Evolutionary conservation across 257 asterid genomes (phyloP).

Genomic region (Gynochthodes officinalis): DNA sequence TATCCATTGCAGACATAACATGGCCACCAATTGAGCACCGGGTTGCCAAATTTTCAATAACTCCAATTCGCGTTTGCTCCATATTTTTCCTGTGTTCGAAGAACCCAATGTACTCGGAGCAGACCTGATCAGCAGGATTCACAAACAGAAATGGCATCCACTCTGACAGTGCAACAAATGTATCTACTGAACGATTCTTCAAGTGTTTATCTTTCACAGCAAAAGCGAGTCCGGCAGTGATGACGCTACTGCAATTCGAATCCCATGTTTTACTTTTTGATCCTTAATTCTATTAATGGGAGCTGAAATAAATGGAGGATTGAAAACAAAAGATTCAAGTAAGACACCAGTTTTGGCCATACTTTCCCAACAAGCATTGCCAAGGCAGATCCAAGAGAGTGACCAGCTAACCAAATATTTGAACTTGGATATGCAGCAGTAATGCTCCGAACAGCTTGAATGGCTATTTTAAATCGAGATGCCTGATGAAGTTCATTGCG

Average conservation of each 20-base stretch:
- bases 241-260: conserved; percentile 70
- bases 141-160: conserved; percentile 77
- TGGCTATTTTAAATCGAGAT: conserved; percentile 66
- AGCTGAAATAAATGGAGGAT: conserved; percentile 82
- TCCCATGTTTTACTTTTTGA: conserved; percentile 64
- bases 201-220: conserved; percentile 54
- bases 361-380: conserved; percentile 77
- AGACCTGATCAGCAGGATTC: conserved; percentile 65
- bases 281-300: conserved; percentile 77
- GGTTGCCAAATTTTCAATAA: conserved; percentile 68
- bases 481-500: conserved; percentile 72
- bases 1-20: conserved; percentile 54
- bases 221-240: conserved; percentile 83
- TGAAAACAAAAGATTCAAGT: conserved; percentile 72
- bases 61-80: conserved; percentile 75
- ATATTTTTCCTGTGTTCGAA: conserved; percentile 77
- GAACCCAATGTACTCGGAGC: conserved; percentile 78
- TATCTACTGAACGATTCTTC: conserved; percentile 33
- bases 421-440: conserved; percentile 64
- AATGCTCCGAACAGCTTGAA: conserved; percentile 65
- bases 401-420: conserved; percentile 77
- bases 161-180: conserved; percentile 44
- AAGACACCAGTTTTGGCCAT: conserved; percentile 60
- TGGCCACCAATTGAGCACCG: conserved; percentile 80
- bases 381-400: conserved; percentile 87